Conservation (phyloP, 2,329 filamentous ascomycete species). For the Zymoseptoria crescenta region DNA sequence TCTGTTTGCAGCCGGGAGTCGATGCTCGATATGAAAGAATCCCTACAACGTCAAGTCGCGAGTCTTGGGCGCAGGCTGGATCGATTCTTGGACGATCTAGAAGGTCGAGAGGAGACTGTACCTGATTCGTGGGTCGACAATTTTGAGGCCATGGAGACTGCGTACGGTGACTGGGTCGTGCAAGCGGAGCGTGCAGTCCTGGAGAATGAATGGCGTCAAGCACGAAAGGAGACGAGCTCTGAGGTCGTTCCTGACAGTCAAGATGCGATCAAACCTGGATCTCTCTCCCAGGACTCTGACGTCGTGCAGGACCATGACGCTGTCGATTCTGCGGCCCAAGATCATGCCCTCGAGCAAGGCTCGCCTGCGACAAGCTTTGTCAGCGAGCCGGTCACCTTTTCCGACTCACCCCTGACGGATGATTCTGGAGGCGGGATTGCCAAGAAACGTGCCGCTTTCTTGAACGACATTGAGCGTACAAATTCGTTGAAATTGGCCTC, state of each 20-base stretch:
- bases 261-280: not conserved
- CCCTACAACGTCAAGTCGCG: constrained; percentile 62
- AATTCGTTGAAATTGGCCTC: constrained; percentile 24
- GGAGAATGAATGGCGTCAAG: constrained; percentile 47
- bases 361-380: not conserved
- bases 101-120: constrained; percentile 74
- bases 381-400: not conserved
- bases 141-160: constrained; percentile 70
- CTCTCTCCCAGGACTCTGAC: not conserved
- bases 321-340: not conserved
- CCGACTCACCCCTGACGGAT: constrained; percentile 2
- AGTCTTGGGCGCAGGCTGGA: constrained; percentile 68
- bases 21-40: constrained; percentile 36
- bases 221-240: not conserved
- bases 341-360: not conserved
- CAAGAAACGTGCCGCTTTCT: constrained; percentile 25
- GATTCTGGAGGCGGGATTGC: constrained; percentile 10
- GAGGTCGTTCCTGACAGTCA: not conserved
- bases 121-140: constrained; percentile 82
- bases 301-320: not conserved
- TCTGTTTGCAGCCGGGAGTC: constrained; percentile 15
- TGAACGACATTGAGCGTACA: constrained; percentile 23
- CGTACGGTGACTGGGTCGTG: constrained; percentile 73
- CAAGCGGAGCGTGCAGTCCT: constrained; percentile 67
- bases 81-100: constrained; percentile 75